Base-by-base conservation (phyloP, 208 protist genomes). In the Crithidia mellificae region DNA sequence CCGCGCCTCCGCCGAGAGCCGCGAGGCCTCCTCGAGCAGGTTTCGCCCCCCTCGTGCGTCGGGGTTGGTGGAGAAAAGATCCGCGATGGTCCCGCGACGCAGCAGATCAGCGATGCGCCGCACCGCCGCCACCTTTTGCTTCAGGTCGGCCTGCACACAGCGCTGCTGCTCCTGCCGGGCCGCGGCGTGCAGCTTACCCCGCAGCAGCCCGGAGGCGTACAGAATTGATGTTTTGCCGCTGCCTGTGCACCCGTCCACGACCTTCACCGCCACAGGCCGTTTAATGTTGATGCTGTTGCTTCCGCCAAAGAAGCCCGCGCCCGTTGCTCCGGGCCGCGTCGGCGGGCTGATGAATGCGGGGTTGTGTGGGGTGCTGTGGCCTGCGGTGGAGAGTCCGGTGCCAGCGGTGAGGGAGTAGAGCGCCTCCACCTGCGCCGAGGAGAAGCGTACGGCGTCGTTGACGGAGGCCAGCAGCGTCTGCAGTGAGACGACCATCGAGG, bases 201-300 rank as follows among this genome's bases (percentile, higher is more conserved):
- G 78, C 25, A 79, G 74, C 49, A 86, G 44, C 27, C 83, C 81
- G 1, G 75, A 68, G 12, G 90, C 81, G 54, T 80, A 77, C 30
- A 93, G 75, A 8, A 93, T 65, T 32, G 83, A 76, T 2, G 90
- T 90, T 61, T 92, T 92, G 17, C 90, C 90, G 50, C 85, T 91
- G 19, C 89, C 89, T 2, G 78, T 78, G 47, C 74, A 67, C 9
- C 89, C 89, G 22, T 85, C 78, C 30, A 88, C 68, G 27, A 79
- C 63, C 34, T 73, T 70, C 46, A 94, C 68, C 11, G 53, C 71
- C 9, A 65, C 50, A n/a, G 62, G 75, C 17, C n/a, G n/a, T n/a
- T n/a, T n/a, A n/a, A n/a, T n/a, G n/a, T 50, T 69, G 17, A 24
- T 50, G 22, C 53, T 38, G 34, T 38, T 38, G 34, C 44, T 69